Evolutionary conservation across 1,284 basidiomycete species (phyloP), one percentile per base, ranked within the genome.

Genomic region (Microbotryum scabiosae): DNA sequence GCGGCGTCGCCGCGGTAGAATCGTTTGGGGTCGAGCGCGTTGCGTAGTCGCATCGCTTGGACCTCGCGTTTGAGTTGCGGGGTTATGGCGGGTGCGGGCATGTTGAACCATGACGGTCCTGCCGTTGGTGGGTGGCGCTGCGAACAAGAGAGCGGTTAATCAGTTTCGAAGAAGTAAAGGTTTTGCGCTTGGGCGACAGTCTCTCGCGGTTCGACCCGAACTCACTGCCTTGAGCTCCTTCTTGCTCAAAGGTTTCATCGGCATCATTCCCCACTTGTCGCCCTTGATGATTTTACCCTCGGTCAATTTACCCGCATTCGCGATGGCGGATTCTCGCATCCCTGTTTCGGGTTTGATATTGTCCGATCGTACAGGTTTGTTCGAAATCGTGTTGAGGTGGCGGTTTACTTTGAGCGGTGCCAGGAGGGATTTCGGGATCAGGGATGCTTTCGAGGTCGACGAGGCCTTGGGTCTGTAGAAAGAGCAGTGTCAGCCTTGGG

Each of bases 21-120:
- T 41, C 92, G 81, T 76, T 97, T 98, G 8, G 94, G 93, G 73
- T 98, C 94, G 43, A 98, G 81, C 60, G 92, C 87, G 73, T 94
- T 94, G 52, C 88, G 84, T 56, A 98, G 78, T 25, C 90, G 84
- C 56, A 97, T 79, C 1, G 94, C 90, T 75, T 97, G 91, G 43
- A 97, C 88, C 77, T 98, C 93, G 60, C 88, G 85, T 71, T 91
- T 81, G 66, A 97, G 80, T 60, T 87, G 83, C 41, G 90, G 88
- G 7, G 92, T 79, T 63, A 91, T 84, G 10, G 87, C 83, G 6
- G 60, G 60, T 60, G 86, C 84, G 32, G 94, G 92, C 61, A 97
- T 81, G 70, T 94, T 87, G 71, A 90, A 92, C 93, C 94, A 98
- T 56, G 82, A 80, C 52, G 85, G 82, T 0, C 90, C 91, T 1